phyloP scores from a whole-genome alignment of 148 eudicot species.

The Hydrangea macrophylla region DNA sequence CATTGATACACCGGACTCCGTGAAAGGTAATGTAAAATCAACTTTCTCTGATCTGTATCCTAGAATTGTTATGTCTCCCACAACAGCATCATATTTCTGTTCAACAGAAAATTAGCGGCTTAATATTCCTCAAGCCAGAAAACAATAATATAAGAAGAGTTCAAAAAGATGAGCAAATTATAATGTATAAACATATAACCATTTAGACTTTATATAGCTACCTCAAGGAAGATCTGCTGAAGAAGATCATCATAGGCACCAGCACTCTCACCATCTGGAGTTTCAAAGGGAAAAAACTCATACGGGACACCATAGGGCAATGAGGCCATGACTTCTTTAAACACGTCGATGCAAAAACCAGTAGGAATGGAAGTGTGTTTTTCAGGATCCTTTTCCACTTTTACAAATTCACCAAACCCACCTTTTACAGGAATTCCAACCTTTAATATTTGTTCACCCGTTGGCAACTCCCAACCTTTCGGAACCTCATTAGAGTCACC shows the following conservation, averaged over 20 bases:
- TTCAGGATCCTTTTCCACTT: conserved; percentile 24
- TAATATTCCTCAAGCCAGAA: background rate
- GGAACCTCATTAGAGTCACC: conserved; percentile 41
- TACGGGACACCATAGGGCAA: conserved; percentile 28
- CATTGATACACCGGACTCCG: conserved; percentile 60
- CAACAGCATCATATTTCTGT: conserved; percentile 55
- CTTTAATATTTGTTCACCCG: conserved; percentile 28
- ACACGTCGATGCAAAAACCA: conserved; percentile 59
- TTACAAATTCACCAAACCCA: conserved; percentile 33
- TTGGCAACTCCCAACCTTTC: conserved; percentile 60
- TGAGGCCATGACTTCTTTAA: conserved; percentile 31
- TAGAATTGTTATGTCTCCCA: conserved; percentile 58
- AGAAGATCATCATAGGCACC: conserved; percentile 39
- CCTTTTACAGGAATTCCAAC: conserved; percentile 40
- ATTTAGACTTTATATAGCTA: background rate
- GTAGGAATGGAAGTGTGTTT: conserved; percentile 13
- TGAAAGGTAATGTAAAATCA: conserved; percentile 64
- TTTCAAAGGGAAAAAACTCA: conserved; percentile 30
- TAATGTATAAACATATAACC: background rate
- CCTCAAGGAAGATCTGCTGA: conserved; percentile 36
- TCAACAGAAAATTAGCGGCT: background rate
- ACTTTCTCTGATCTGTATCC: conserved; percentile 41
- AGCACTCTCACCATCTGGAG: conserved; percentile 10
- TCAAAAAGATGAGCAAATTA: background rate
- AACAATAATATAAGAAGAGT: background rate